Conservation (phyloP, 441 rosid genomes). For the Gossypium trilobum region DNA sequence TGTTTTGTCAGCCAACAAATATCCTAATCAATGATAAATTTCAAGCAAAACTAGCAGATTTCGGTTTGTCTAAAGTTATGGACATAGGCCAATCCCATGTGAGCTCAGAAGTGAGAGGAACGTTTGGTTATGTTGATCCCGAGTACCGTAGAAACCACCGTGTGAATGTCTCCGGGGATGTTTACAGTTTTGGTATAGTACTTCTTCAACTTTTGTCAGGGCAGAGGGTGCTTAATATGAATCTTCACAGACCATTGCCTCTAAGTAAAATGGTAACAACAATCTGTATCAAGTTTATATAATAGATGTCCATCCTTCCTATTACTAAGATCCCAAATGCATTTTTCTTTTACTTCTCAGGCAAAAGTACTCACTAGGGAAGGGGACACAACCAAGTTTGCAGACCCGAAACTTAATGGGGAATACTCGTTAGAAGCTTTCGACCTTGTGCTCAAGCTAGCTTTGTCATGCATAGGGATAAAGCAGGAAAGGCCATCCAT, state of each 20-base stretch:
- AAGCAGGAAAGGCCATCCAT: slow-evolving; percentile 37
- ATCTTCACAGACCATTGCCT: slow-evolving; percentile 33
- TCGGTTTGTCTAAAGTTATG: slow-evolving; percentile 52
- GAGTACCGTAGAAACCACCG: slow-evolving; percentile 44
- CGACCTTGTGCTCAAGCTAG: slow-evolving; percentile 36
- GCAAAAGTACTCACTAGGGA: slow-evolving; percentile 33
- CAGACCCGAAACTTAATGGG: slow-evolving; percentile 45
- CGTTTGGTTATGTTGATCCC: slow-evolving; percentile 54
- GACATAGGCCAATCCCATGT: slow-evolving; percentile 47
- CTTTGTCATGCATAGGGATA: slow-evolving; percentile 41
- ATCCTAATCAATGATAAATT: slow-evolving; percentile 41
- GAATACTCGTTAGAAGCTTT: slow-evolving; percentile 41
- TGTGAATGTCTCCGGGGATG: slow-evolving; percentile 51
- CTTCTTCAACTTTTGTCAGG: slow-evolving; percentile 52
- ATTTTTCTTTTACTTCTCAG: slow-evolving; percentile 21
- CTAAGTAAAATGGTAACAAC: slow-evolving; percentile 38
- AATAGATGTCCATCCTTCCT: neutral
- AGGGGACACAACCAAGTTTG: slow-evolving; percentile 35
- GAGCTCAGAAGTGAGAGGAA: slow-evolving; percentile 61
- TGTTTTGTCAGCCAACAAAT: slow-evolving; percentile 43
- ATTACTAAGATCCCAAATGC: neutral
- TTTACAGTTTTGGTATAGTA: slow-evolving; percentile 54
- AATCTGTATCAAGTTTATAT: neutral
- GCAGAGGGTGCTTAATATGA: slow-evolving; percentile 40
- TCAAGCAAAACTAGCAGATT: slow-evolving; percentile 53